Percentiles rank a stretch among this genome's conserved stretches.
These are phyloP conservation scores for Kodamaea hsintzibuensis DNA, from an alignment of 805 yeast species.

Conservation along the genomic window DNA sequence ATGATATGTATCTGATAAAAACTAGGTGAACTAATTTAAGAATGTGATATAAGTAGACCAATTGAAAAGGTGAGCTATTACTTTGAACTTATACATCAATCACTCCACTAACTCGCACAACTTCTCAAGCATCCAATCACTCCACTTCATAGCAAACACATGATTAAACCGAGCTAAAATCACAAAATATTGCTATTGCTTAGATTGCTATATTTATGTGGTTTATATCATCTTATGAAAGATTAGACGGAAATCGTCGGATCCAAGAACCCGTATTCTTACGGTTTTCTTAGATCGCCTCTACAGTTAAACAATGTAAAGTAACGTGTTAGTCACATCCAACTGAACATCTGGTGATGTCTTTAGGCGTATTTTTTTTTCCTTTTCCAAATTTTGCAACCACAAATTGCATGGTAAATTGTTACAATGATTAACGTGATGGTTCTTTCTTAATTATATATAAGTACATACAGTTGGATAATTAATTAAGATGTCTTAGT, in stretches of 20 bases:
- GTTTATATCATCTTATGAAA: neutral
- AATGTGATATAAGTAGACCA: neutral
- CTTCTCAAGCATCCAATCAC: neutral
- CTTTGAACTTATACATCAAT: too few relatives aligned
- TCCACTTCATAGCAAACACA: neutral
- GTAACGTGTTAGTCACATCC: neutral
- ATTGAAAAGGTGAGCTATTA: too few relatives aligned
- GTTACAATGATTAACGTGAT: slow-evolving; percentile 2
- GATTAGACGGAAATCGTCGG: neutral
- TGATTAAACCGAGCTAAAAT: neutral
- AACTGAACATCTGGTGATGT: slow-evolving; percentile 3
- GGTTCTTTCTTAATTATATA: neutral
- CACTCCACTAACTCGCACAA: too few relatives aligned
- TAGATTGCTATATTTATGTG: slow-evolving; percentile 1
- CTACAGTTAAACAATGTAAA: neutral
- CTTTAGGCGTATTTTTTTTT: neutral
- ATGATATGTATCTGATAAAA: too few relatives aligned
- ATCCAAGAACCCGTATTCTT: neutral
- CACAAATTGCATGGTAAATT: neutral
- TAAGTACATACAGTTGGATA: neutral
- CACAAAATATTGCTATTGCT: neutral
- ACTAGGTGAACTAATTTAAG: neutral
- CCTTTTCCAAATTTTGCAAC: neutral
- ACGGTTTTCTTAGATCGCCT: neutral
- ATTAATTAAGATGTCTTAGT: neutral